Evolutionary conservation across 2,329 filamentous ascomycete genomes (phyloP).

Genomic region (Exophiala sp.): DNA sequence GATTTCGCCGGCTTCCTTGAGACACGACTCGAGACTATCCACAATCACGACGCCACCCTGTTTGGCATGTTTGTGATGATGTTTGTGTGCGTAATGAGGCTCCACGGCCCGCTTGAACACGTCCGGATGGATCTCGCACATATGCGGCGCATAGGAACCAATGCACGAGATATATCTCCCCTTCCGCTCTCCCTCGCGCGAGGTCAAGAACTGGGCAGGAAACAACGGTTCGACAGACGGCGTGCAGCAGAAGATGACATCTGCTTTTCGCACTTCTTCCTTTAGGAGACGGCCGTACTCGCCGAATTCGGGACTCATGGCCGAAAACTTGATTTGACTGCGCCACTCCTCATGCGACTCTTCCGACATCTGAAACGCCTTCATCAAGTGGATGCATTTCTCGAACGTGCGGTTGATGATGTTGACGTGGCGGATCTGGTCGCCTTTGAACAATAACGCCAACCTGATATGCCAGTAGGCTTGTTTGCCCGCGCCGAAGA

Average conservation of each 20-base stretch:
- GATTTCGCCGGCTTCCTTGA: slow-evolving; percentile 81
- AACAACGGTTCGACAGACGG: slow-evolving; percentile 71
- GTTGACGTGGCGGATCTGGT: slow-evolving; percentile 70
- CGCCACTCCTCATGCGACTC: slow-evolving; percentile 56
- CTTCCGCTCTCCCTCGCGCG: slow-evolving; percentile 42
- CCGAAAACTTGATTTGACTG: slow-evolving; percentile 60
- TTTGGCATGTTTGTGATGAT: slow-evolving; percentile 48
- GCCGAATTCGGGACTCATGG: slow-evolving; percentile 63
- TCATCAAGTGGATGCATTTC: slow-evolving; percentile 43
- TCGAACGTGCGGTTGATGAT: slow-evolving; percentile 66
- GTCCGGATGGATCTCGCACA: slow-evolving; percentile 77
- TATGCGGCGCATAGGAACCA: slow-evolving; percentile 57
- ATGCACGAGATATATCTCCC: slow-evolving; percentile 42
- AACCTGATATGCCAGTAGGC: slow-evolving; percentile 93
- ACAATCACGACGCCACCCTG: slow-evolving; percentile 57
- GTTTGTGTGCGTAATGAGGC: slow-evolving; percentile 32
- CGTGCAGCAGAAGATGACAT: slow-evolving; percentile 85
- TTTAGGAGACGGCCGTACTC: slow-evolving; percentile 63
- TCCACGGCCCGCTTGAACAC: slow-evolving; percentile 61
- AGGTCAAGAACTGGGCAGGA: slow-evolving; percentile 65
- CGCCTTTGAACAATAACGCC: slow-evolving; percentile 60
- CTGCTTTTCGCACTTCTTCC: slow-evolving; percentile 61
- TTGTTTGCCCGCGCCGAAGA: slow-evolving; percentile 84
- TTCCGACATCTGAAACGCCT: slow-evolving; percentile 47
- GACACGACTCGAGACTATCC: slow-evolving; percentile 67